A percentile compares a stretch with the other conserved stretches of the same genome.
phyloP scores from a whole-genome alignment of 2,329 filamentous ascomycete species.

The Myriosclerotinia scirpicola region DNA sequence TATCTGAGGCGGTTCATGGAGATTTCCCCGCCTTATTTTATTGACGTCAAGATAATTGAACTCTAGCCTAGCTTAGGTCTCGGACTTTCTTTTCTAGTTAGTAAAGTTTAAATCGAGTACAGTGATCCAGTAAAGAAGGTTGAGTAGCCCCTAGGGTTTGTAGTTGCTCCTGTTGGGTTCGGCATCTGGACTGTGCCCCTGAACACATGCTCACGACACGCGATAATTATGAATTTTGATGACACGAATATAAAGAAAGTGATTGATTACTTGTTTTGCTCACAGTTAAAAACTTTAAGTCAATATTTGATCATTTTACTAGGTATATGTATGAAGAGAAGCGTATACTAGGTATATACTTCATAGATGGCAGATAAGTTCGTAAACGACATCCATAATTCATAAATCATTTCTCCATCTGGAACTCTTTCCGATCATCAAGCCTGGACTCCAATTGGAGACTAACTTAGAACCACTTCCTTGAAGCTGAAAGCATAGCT shows the following conservation, averaged over 20 bases:
- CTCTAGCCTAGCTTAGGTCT: background rate
- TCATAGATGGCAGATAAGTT: background rate
- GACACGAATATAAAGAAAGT: background rate
- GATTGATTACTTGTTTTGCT: background rate
- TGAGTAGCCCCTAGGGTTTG: background rate
- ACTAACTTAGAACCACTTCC: background rate
- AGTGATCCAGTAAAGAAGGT: background rate
- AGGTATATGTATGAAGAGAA: background rate
- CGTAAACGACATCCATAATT: background rate
- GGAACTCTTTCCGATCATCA: background rate
- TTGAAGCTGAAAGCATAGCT: background rate
- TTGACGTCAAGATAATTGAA: background rate
- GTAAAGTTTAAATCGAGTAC: too few species aligned
- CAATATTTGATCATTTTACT: background rate
- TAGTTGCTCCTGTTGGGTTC: background rate
- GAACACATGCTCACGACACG: too few species aligned
- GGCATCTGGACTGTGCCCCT: background rate
- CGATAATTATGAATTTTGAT: background rate
- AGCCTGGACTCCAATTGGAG: background rate
- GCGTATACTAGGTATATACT: background rate
- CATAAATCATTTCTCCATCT: conserved; percentile 1
- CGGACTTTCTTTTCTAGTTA: background rate
- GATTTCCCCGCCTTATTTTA: background rate
- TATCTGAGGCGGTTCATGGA: too few species aligned
- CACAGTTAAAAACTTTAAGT: background rate